Conservation (phyloP, 2,329 filamentous ascomycete genomes). For the Phialophora expanda region DNA sequence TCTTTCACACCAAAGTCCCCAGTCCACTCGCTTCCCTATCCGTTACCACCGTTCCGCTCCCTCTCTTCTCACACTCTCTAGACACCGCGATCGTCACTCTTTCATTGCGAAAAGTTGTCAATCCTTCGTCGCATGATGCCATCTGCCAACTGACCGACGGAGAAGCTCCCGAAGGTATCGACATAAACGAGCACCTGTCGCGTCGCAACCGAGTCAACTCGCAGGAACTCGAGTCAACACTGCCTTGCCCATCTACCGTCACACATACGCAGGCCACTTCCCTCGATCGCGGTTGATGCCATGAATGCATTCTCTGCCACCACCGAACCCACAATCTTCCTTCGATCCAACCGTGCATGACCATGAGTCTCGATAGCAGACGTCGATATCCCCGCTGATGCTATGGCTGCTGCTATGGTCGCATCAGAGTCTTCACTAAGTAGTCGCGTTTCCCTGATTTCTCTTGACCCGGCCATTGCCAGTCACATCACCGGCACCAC, state of each 20-base stretch:
- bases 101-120: constrained; percentile 4
- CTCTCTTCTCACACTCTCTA: constrained; percentile 3
- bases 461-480: constrained; percentile 39
- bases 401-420: constrained; percentile 30
- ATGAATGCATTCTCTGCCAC: constrained; percentile 18
- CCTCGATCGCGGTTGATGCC: constrained; percentile 15
- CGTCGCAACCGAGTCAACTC: constrained; percentile 13
- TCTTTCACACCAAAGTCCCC: neutral
- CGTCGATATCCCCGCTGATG: constrained; percentile 21
- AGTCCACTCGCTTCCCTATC: constrained; percentile 2
- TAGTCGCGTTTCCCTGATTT: constrained; percentile 38
- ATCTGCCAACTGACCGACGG: neutral
- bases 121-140: neutral
- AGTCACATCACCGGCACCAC: constrained; percentile 38
- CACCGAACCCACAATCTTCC: neutral
- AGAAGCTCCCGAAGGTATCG: constrained; percentile 1
- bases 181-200: constrained; percentile 7
- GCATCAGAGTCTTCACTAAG: constrained; percentile 33
- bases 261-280: constrained; percentile 7
- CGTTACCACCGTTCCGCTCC: constrained; percentile 5
- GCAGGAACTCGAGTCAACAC: neutral
- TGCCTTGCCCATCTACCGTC: constrained; percentile 4
- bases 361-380: constrained; percentile 25
- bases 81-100: neutral
- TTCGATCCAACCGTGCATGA: constrained; percentile 21